Conservation (phyloP, 2,329 filamentous ascomycete species). For the Aspergillus chevalieri region DNA sequence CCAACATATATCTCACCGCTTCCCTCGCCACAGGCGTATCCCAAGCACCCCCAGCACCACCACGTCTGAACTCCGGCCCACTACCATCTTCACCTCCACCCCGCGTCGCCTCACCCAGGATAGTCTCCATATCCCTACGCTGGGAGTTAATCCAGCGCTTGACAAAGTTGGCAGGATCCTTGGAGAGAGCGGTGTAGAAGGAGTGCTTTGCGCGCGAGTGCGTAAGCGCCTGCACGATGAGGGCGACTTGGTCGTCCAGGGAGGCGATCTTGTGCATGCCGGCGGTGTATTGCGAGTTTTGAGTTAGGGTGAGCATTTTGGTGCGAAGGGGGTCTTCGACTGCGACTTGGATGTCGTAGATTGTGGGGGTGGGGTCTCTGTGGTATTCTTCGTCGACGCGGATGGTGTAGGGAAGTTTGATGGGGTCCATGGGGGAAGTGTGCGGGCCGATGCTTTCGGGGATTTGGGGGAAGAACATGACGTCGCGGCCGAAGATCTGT, state of each 20-base stretch:
- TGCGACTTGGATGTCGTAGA: constrained; percentile 83
- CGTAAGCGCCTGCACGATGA: constrained; percentile 73
- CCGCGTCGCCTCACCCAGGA: constrained; percentile 72
- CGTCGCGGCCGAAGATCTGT: constrained; percentile 67
- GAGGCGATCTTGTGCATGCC: constrained; percentile 69
- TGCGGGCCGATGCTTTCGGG: constrained; percentile 74
- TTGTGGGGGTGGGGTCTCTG: constrained; percentile 63
- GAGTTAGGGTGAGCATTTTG: constrained; percentile 59
- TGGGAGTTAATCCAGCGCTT: constrained; percentile 86
- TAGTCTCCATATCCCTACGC: constrained; percentile 80
- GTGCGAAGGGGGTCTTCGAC: constrained; percentile 75
- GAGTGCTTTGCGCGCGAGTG: constrained; percentile 84
- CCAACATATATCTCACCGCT: constrained; percentile 57
- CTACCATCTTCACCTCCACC: constrained; percentile 49
- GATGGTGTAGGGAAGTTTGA: constrained; percentile 85
- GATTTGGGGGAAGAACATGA: constrained; percentile 78
- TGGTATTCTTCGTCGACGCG: constrained; percentile 83
- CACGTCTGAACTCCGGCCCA: constrained; percentile 40
- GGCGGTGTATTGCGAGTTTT: constrained; percentile 62
- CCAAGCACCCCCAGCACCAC: constrained; percentile 58
- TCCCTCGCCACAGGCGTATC: constrained; percentile 56
- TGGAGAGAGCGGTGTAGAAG: constrained; percentile 72
- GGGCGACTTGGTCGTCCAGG: constrained; percentile 79
- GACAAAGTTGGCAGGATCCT: constrained; percentile 79
- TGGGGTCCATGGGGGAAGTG: constrained; percentile 70